Base-by-base conservation (phyloP, 1,284 basidiomycete genomes). In the Malassezia sympodialis region DNA sequence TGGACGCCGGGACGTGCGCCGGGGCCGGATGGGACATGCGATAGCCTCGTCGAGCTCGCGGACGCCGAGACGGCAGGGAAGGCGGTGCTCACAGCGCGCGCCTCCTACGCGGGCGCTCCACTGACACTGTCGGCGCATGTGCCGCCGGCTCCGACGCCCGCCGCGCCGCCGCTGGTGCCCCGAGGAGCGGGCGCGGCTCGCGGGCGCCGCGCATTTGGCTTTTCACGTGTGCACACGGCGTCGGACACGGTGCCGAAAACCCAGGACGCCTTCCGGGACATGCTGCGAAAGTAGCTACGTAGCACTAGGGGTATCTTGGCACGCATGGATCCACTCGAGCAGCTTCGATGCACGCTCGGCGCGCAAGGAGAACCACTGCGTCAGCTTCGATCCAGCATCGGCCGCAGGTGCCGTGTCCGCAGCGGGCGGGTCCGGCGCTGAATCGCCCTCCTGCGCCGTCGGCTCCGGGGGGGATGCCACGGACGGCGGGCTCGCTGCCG, bases 261-360 rank as follows among this genome's bases (percentile, higher is more conserved):
- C 2, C 66, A 67, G 49, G 66, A 67, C 34, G 43, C 45, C 8
- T 67, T 67, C 50, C 51, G 66, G 23, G 61, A 55, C 11, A 62
- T 67, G 60, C 41, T 66, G 28, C 47, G 48, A 23, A 24, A 34
- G 31, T 35, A 49, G 27, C 34, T 48, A 48, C 26, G 15, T 31
- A 34, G 32, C n/a, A 32, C 11, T 32, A 49, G 19, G 46, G 31
- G 31, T 31, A 37, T 37, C 46, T 23, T 32, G 40, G 37, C 41
- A 43, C 8, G 53, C 43, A 6, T 49, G 31, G 24, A 55, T 55
- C 53, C 53, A 49, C 10, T 49, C 30, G 5, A 55, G 41, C 12
- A 41, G 31, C 19, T 17, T 10, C 6, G 37, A 11, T 7, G 53
- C 53, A n/a, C 53, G 46, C 37, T 24, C 40, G 1, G 35, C 30